Evolutionary conservation across 495 filamentous ascomycete genomes (phyloP).

Genomic region (Xylaria telfairii): DNA sequence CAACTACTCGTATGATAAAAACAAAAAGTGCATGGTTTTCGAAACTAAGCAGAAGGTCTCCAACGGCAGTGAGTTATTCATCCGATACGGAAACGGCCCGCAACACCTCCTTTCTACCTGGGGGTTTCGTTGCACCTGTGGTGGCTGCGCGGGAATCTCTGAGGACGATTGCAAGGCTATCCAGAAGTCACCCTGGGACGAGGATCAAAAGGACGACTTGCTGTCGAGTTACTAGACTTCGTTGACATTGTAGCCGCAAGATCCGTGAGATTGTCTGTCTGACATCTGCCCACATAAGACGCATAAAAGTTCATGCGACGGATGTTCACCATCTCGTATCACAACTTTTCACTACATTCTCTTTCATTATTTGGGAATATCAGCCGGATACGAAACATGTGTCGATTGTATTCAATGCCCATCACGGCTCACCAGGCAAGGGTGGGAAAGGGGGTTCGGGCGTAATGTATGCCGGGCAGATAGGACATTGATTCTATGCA

Average conservation of each 20-base stretch:
- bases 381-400: background rate
- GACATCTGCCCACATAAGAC: background rate
- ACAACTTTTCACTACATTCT: background rate
- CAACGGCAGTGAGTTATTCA: conserved; percentile 37
- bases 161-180: conserved; percentile 22
- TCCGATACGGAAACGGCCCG: conserved; percentile 39
- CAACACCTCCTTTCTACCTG: conserved; percentile 32
- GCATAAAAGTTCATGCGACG: background rate
- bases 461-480: background rate
- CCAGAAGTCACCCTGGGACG: background rate
- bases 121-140: conserved; percentile 42
- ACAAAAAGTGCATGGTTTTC: conserved; percentile 24
- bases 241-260: background rate
- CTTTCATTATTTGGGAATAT: background rate
- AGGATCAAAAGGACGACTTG: background rate
- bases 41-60: conserved; percentile 16
- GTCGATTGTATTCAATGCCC: background rate
- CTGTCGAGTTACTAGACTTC: background rate
- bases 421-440: background rate
- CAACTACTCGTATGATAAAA: conserved; percentile 26
- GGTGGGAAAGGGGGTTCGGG: background rate
- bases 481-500: background rate
- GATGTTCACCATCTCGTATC: background rate
- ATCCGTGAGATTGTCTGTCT: background rate
- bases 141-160: conserved; percentile 30